phyloP scores from a whole-genome alignment of 306 rosid species.

The Carpinus fangiana region DNA sequence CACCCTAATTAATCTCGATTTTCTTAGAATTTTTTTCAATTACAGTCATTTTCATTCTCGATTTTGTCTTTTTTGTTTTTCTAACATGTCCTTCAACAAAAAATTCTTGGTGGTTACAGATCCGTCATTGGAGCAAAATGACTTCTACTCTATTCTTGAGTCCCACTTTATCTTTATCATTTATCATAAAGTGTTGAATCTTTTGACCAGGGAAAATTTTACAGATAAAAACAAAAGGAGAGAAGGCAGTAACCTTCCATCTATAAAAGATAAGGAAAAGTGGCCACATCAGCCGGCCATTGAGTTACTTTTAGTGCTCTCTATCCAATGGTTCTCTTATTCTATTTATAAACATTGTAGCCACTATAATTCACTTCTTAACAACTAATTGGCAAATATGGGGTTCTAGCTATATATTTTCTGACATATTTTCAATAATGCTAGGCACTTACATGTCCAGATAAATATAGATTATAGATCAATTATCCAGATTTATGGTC shows the following conservation, averaged over 20 bases:
- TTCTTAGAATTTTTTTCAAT: too few relatives aligned
- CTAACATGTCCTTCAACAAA: too few relatives aligned
- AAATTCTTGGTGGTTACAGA: neutral
- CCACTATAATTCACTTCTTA: conserved; percentile 18
- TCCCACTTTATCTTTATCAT: neutral
- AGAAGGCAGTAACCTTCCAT: conserved; percentile 2
- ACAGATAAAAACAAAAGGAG: neutral
- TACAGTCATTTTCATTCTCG: too few relatives aligned
- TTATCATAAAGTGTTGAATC: neutral
- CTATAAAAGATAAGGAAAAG: conserved; percentile 11
- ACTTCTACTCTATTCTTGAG: neutral
- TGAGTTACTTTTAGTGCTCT: conserved; percentile 26
- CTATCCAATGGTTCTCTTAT: conserved; percentile 10
- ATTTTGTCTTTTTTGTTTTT: too few relatives aligned
- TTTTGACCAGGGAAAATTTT: conserved; percentile 24
- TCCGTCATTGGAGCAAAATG: neutral
- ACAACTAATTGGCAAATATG: conserved; percentile 13
- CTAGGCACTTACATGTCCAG: conserved; percentile 32
- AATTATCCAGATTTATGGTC: conserved; percentile 33
- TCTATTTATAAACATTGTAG: conserved; percentile 9
- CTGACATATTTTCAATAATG: conserved; percentile 27
- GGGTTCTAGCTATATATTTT: conserved; percentile 11
- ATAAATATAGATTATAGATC: conserved; percentile 31
- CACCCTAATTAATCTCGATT: too few relatives aligned
- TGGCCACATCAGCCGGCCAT: conserved; percentile 27